A percentile compares a stretch with the other conserved stretches of the same genome.
Evolutionary conservation across 1,284 basidiomycete species (phyloP).

Genomic region (Mycena citricolor): DNA sequence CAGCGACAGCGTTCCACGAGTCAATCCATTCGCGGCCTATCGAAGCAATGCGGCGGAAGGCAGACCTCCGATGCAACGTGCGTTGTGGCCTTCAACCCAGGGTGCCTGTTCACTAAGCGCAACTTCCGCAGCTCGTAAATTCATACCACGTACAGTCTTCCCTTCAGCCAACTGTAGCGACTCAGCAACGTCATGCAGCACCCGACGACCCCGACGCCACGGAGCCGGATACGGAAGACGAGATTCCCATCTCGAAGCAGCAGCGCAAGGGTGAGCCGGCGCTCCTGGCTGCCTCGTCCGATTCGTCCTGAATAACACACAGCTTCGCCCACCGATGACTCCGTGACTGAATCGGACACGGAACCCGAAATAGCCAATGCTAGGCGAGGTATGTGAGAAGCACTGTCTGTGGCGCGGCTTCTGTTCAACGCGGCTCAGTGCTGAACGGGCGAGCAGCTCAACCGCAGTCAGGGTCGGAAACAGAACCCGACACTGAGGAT

Average conservation of each 20-base stretch:
- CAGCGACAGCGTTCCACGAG: slow-evolving; percentile 24
- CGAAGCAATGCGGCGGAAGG: slow-evolving; percentile 3
- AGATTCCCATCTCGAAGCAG: too few relatives aligned
- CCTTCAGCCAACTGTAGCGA: too few relatives aligned
- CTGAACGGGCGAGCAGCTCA: too few relatives aligned
- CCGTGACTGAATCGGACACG: slow-evolving; percentile 45
- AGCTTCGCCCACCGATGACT: slow-evolving; percentile 25
- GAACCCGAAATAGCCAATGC: slow-evolving; percentile 37
- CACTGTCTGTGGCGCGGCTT: too few relatives aligned
- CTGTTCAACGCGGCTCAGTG: too few relatives aligned
- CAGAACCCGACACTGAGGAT: background rate
- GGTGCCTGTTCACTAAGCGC: background rate
- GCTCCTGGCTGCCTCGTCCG: background rate
- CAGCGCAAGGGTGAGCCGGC: background rate
- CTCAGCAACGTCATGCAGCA: too few relatives aligned
- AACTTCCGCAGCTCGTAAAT: slow-evolving; percentile 6
- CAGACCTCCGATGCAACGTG: background rate
- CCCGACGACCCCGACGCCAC: slow-evolving; percentile 6
- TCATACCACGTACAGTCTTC: background rate
- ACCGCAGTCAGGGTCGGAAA: slow-evolving; percentile 15
- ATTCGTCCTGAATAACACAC: background rate
- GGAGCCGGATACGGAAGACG: slow-evolving; percentile 4
- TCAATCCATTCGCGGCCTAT: slow-evolving; percentile 27
- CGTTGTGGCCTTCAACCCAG: background rate
- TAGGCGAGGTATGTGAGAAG: too few relatives aligned